Conservation (phyloP, 257 asterid genomes). For the Solanum verrucosum region DNA sequence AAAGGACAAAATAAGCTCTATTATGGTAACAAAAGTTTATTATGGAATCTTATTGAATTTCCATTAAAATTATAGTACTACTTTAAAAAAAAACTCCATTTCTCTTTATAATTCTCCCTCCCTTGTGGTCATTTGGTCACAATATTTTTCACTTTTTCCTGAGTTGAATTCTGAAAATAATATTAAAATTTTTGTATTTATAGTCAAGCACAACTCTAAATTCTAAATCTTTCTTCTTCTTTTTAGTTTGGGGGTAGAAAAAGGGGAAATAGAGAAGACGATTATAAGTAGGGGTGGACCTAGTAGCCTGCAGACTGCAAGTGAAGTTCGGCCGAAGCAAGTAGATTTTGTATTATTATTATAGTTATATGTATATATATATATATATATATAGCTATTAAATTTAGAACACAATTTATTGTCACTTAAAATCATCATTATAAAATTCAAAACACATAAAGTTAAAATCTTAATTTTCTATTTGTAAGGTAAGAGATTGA, state of each 20-base stretch:
- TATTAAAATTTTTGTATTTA: no score
- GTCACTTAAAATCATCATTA: no score
- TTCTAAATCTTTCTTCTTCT: neutral
- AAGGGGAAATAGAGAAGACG: neutral
- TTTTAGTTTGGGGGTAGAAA: neutral
- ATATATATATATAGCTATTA: no score
- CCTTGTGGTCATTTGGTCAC: neutral
- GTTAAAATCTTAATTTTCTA: no score
- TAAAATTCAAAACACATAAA: no score
- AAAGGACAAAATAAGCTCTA: slow-evolving; percentile 18
- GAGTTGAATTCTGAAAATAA: neutral
- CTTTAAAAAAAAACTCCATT: neutral
- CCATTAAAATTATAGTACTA: slow-evolving; percentile 8
- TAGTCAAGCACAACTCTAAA: neutral
- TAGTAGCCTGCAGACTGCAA: neutral
- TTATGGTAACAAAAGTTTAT: slow-evolving; percentile 11
- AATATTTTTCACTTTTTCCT: neutral
- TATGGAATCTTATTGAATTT: slow-evolving; percentile 31
- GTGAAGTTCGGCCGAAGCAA: no score
- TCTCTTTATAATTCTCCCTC: neutral
- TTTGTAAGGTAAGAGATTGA: no score
- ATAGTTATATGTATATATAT: no score
- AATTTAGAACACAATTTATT: no score
- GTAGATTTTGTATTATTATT: neutral
- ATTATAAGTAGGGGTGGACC: neutral